These are phyloP conservation scores for Hansenula lynferdii DNA, from an alignment of 1,139 yeast species.

Conservation along the genomic window DNA sequence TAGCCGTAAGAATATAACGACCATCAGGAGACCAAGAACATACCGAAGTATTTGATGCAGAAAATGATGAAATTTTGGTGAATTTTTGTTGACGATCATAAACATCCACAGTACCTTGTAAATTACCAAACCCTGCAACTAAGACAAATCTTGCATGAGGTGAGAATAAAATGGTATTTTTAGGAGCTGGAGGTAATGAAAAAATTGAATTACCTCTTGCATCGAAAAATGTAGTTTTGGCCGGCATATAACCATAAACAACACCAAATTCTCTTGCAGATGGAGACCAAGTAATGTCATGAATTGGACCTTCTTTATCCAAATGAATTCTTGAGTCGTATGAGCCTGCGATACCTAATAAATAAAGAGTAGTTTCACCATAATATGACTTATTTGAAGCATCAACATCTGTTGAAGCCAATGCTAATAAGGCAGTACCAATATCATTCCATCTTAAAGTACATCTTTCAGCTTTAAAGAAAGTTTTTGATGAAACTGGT, in stretches of 20 bases:
- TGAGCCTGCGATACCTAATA: conserved; percentile 88
- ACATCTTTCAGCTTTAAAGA: conserved; percentile 95
- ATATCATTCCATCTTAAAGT: conserved; percentile 88
- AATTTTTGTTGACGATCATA: conserved; percentile 91
- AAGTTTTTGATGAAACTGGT: conserved; percentile 81
- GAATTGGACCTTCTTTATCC: conserved; percentile 93
- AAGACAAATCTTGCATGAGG: conserved; percentile 91
- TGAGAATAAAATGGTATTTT: conserved; percentile 87
- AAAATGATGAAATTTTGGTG: conserved; percentile 71
- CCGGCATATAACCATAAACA: conserved; percentile 96
- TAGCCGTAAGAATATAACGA: conserved; percentile 86
- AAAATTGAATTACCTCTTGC: conserved; percentile 87
- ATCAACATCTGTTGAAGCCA: conserved; percentile 96
- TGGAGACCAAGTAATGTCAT: conserved; percentile 97
- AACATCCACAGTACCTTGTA: conserved; percentile 95
- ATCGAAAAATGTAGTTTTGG: conserved; percentile 91
- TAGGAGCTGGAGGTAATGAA: conserved; percentile 80
- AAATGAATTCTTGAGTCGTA: conserved; percentile 86
- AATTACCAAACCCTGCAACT: conserved; percentile 96
- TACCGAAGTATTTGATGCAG: conserved; percentile 90
- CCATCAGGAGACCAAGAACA: conserved; percentile 99
- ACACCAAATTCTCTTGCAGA: conserved; percentile 96
- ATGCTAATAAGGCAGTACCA: conserved; percentile 91
- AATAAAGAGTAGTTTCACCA: conserved; percentile 91
- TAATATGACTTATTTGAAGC: conserved; percentile 91